A percentile compares a stretch with the other conserved stretches of the same genome.
phyloP scores from a whole-genome alignment of 140 eudicot genomes.

The Oenanthe javanica region DNA sequence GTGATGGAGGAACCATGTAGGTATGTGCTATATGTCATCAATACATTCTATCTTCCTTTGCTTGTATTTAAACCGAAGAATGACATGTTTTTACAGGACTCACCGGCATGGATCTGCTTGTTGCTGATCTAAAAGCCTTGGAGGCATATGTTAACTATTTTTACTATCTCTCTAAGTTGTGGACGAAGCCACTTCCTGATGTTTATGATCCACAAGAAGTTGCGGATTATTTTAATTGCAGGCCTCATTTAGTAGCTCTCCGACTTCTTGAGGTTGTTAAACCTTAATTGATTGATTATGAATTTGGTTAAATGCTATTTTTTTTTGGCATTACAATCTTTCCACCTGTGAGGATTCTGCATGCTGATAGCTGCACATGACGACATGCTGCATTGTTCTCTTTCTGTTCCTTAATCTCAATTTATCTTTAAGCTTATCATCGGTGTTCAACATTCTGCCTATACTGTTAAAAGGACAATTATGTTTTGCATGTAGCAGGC shows the following conservation, averaged over 20 bases:
- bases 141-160: slow-evolving; percentile 65
- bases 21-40: neutral
- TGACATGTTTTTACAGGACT: slow-evolving; percentile 49
- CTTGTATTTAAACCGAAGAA: slow-evolving; percentile 1
- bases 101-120: slow-evolving; percentile 61
- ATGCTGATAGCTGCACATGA: neutral
- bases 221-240: slow-evolving; percentile 63
- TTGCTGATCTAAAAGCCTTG: slow-evolving; percentile 91
- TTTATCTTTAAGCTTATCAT: neutral
- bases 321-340: neutral
- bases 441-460: neutral
- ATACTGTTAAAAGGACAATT: neutral
- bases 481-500: neutral
- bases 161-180: slow-evolving; percentile 60
- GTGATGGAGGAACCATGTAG: neutral
- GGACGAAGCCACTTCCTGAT: slow-evolving; percentile 97
- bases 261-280: slow-evolving; percentile 75
- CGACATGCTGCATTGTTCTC: neutral
- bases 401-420: too few relatives aligned
- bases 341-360: neutral
- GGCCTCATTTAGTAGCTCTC: slow-evolving; percentile 92
- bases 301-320: neutral
- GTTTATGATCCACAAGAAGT: slow-evolving; percentile 66
- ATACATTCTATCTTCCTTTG: neutral
- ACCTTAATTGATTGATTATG: neutral